Evolutionary conservation across 441 rosid species (phyloP).

Genomic region (Eruca vesicaria): DNA sequence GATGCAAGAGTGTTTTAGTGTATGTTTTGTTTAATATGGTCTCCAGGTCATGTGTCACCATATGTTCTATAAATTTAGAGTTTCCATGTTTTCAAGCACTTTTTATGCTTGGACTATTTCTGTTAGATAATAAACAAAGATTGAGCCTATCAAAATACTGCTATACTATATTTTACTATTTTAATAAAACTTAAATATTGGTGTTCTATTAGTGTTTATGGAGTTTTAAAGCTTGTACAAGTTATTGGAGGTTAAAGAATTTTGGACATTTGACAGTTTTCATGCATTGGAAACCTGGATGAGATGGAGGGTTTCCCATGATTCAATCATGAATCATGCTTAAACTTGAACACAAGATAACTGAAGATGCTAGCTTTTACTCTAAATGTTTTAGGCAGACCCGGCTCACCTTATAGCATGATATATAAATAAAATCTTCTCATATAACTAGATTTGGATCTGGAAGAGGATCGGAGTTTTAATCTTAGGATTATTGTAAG

Average conservation of each 20-base stretch:
- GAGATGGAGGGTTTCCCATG: not conserved
- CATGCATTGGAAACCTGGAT: not conserved
- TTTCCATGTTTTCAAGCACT: not conserved
- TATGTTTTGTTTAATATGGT: not conserved
- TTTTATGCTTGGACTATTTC: not conserved
- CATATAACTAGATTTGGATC: not conserved
- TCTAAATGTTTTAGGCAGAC: not conserved
- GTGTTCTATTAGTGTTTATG: not conserved
- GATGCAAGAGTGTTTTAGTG: not conserved
- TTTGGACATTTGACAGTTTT: not conserved
- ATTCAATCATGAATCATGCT: not conserved
- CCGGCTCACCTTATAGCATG: no score
- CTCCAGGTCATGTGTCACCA: not conserved
- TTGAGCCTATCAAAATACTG: not conserved
- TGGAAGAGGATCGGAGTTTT: not conserved
- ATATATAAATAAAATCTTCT: not conserved
- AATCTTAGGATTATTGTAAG: not conserved
- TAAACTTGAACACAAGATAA: not conserved
- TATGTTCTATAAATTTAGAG: not conserved
- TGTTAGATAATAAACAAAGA: not conserved
- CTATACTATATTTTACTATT: not conserved
- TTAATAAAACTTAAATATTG: not conserved
- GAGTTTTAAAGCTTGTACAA: not conserved
- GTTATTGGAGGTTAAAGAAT: not conserved
- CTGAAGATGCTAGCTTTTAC: not conserved